Conservation (phyloP, 176 grass and related monocot genomes). For the Oryza coarctata region DNA sequence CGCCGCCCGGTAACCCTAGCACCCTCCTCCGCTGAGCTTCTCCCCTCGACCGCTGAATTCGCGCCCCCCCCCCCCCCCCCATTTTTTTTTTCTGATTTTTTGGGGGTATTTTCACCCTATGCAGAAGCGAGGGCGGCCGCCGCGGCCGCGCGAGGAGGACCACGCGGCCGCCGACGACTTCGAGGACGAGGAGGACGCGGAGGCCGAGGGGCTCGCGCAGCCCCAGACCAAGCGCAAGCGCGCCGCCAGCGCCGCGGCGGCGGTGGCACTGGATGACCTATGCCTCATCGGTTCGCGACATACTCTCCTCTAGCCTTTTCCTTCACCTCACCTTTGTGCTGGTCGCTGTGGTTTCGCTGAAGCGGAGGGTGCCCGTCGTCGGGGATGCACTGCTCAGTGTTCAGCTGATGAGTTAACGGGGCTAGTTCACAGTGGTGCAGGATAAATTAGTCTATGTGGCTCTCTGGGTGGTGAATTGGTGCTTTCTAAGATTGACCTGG, state of each 20-base stretch:
- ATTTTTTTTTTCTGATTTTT: conserved; percentile 17
- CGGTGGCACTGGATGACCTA: conserved; percentile 24
- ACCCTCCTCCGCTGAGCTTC: background rate
- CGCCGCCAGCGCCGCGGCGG: conserved; percentile 3
- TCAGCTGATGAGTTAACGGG: background rate
- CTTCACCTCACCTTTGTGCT: background rate
- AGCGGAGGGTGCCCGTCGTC: background rate
- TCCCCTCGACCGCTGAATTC: background rate
- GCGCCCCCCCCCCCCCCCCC: background rate
- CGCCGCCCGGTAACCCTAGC: conserved; percentile 43
- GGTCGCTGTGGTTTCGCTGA: background rate
- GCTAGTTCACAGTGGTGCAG: background rate
- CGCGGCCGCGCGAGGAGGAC: conserved; percentile 35
- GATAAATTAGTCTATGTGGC: background rate
- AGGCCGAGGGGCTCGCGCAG: conserved; percentile 20
- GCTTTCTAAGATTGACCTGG: background rate
- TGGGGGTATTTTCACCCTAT: background rate
- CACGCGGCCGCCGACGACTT: conserved; percentile 20
- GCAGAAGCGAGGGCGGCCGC: conserved; percentile 57
- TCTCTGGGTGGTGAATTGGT: background rate
- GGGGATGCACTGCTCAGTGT: background rate
- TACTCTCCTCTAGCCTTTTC: background rate
- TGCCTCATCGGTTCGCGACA: conserved; percentile 40
- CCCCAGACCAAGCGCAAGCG: conserved; percentile 51
- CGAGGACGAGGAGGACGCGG: conserved; percentile 6